phyloP scores from a whole-genome alignment of 1,284 basidiomycete species.

The Leccinum ponderosum region DNA sequence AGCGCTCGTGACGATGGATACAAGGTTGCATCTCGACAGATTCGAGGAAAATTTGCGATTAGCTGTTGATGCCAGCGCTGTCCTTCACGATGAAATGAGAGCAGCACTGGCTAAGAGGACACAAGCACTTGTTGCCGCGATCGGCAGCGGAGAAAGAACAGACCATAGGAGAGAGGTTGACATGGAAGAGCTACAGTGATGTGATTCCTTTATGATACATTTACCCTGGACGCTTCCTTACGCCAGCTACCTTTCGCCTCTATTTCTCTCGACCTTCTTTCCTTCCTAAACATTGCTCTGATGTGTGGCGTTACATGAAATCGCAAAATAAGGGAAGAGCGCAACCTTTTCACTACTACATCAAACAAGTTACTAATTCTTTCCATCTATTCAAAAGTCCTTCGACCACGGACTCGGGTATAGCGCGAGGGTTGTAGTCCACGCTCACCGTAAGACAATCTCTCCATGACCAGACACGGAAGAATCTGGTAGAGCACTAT shows the following conservation, averaged over 20 bases:
- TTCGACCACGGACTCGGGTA: background rate
- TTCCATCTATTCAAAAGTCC: conserved; percentile 1
- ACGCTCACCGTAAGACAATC: background rate
- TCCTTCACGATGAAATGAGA: conserved; percentile 87
- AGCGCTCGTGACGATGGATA: conserved; percentile 91
- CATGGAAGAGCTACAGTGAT: conserved; percentile 31
- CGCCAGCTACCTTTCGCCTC: conserved; percentile 89
- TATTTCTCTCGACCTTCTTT: conserved; percentile 93
- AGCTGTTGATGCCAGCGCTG: conserved; percentile 75
- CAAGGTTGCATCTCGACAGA: conserved; percentile 88
- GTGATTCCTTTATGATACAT: conserved; percentile 1
- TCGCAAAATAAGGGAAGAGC: background rate
- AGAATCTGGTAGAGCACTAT: background rate
- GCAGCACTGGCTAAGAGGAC: conserved; percentile 69
- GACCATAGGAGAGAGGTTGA: conserved; percentile 29
- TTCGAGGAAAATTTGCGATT: conserved; percentile 88
- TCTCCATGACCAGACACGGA: conserved; percentile 1
- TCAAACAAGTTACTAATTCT: background rate
- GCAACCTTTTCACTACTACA: background rate
- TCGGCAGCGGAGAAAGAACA: conserved; percentile 36
- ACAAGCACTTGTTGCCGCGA: conserved; percentile 52
- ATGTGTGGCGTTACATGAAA: background rate
- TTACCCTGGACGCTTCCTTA: conserved; percentile 40
- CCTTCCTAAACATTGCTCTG: background rate
- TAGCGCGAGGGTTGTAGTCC: background rate